Evolutionary conservation across 2,329 filamentous ascomycete genomes (phyloP), one percentile per base, ranked within the genome.

Genomic region (Chlorencoelia australis): DNA sequence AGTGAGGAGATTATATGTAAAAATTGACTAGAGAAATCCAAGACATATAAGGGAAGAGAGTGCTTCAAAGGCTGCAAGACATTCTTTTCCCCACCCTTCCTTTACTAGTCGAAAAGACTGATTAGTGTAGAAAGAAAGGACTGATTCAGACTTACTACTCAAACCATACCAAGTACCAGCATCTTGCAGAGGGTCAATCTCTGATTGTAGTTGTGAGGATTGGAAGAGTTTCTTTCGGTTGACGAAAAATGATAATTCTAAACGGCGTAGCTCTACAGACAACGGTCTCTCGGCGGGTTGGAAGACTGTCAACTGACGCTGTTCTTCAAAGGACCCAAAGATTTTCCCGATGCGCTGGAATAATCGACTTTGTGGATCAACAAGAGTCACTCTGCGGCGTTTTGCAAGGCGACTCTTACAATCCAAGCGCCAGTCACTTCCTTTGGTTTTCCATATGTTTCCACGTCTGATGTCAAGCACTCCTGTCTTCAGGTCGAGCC

Each of bases 121-220:
- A n/a, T n/a, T n/a, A n/a, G n/a, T n/a, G n/a, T n/a, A n/a, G n/a
- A n/a, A n/a, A n/a, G n/a, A n/a, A n/a, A n/a, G n/a, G n/a, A n/a
- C n/a, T n/a, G n/a, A n/a, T n/a, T n/a, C n/a, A n/a, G n/a, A n/a
- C n/a, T n/a, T 79, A 47, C 68, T 75, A 1, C 57, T 39, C 1
- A 82, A 56, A 0, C 79, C 79, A 39, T 82, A 71, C 49, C 70
- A 66, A 0, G 71, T 73, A 0, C 77, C 78, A 0, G 67, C 57
- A 33, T 79, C 68, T 47, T 84, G 79, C 7, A 71, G 45, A 0
- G 53, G 50, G 34, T 78, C 73, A 1, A 84, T 59, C 27, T 71
- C 63, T 0, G 67, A 59, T 0, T 54, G 51, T 0, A 79, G 59
- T 42, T 79, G 62, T 0, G 34, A 54, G 13, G 63, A 76, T 10